phyloP scores from a whole-genome alignment of 2,329 filamentous ascomycete species.

The Nigrospora sphaerica region DNA sequence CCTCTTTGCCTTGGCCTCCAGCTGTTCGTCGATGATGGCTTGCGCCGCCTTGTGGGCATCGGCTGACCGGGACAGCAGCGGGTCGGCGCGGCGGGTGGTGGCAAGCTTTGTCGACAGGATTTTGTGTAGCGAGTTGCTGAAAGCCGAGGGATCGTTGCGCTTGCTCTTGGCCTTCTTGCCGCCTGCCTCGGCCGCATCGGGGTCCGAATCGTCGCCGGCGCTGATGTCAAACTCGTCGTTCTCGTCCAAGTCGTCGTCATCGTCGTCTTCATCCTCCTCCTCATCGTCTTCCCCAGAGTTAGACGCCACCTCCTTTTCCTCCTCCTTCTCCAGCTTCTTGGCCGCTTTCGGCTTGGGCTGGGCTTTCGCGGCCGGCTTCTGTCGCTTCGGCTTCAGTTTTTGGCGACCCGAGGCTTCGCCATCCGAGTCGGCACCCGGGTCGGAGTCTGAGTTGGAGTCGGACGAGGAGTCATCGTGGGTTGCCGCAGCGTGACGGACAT shows the following conservation, averaged over 20 bases:
- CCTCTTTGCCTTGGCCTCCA: conserved; percentile 74
- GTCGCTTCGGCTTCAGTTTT: conserved; percentile 19
- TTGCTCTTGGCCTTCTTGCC: conserved; percentile 54
- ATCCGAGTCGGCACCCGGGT: conserved; percentile 25
- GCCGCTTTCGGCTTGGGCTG: conserved; percentile 3
- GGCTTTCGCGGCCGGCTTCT: conserved; percentile 7
- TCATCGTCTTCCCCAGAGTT: conserved; percentile 12
- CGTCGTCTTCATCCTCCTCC: conserved; percentile 16
- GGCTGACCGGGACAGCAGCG: conserved; percentile 80
- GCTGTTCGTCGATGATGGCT: conserved; percentile 64
- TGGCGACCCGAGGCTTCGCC: conserved; percentile 16
- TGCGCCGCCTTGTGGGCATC: conserved; percentile 66
- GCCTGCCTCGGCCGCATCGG: conserved; percentile 20
- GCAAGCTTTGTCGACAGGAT: conserved; percentile 88
- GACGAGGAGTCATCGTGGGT: conserved; percentile 37
- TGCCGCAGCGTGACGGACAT: conserved; percentile 44
- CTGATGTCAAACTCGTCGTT: conserved; percentile 33
- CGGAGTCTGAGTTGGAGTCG: conserved; percentile 11
- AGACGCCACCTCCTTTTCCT: conserved; percentile 13
- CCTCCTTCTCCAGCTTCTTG: conserved; percentile 11
- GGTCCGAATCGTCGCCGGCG: conserved; percentile 26
- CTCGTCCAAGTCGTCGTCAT: conserved; percentile 25
- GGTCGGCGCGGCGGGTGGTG: conserved; percentile 73
- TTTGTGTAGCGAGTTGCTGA: conserved; percentile 88
- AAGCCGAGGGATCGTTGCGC: conserved; percentile 84